These are phyloP conservation scores for Allodekkera sacchari DNA, from an alignment of 805 yeast genomes.

Conservation along the genomic window DNA sequence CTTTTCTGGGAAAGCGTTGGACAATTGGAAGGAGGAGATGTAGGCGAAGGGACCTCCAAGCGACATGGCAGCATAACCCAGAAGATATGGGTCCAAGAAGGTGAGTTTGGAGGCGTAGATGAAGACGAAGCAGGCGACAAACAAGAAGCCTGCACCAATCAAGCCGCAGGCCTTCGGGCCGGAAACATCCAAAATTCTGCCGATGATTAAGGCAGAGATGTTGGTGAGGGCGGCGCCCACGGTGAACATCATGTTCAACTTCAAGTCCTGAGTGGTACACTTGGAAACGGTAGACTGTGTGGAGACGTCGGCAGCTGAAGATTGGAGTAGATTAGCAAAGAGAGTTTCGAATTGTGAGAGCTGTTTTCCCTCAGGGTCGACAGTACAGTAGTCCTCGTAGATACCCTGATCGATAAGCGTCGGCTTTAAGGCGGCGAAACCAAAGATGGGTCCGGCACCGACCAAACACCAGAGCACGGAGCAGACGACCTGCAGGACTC, in stretches of 20 bases:
- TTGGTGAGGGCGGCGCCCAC: conserved; percentile 50
- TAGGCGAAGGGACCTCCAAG: conserved; percentile 52
- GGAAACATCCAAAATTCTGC: conserved; percentile 37
- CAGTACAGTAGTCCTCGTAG: conserved; percentile 33
- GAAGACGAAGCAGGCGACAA: conserved; percentile 37
- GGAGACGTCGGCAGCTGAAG: conserved; percentile 3
- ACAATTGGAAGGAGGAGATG: conserved; percentile 48
- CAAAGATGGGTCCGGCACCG: conserved; percentile 52
- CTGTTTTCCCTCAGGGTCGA: background rate
- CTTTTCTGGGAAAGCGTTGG: conserved; percentile 46
- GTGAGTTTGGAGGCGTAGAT: conserved; percentile 25
- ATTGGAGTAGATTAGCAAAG: conserved; percentile 1
- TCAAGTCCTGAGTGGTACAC: conserved; percentile 46
- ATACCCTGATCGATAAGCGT: conserved; percentile 39
- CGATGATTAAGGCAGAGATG: conserved; percentile 44
- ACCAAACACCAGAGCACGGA: conserved; percentile 48
- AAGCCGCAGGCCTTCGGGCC: conserved; percentile 50
- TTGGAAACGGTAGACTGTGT: conserved; percentile 27
- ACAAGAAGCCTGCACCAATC: conserved; percentile 39
- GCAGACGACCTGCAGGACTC: conserved; percentile 36
- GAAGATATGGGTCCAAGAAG: conserved; percentile 40
- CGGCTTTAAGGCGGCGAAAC: conserved; percentile 54
- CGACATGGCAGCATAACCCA: conserved; percentile 46
- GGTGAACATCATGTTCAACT: conserved; percentile 50
- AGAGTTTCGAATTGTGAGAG: background rate